These are phyloP conservation scores for Penicillium sp. DNA, from an alignment of 2,329 filamentous ascomycete genomes.

Conservation along the genomic window DNA sequence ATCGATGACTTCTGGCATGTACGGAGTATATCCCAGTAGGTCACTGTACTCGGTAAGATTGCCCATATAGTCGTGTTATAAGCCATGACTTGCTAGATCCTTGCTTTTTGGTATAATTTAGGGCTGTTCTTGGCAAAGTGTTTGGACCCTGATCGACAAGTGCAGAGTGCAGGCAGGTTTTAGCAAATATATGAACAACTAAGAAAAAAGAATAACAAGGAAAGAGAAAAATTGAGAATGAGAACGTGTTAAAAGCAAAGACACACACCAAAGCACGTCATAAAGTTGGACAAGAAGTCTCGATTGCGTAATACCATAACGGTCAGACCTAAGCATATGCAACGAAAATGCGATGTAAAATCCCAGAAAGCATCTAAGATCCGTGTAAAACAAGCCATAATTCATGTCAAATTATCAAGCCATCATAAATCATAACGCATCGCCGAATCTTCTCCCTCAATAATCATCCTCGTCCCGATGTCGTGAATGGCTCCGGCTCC, in stretches of 20 bases:
- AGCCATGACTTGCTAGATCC: background rate
- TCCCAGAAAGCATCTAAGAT: background rate
- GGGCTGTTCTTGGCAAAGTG: background rate
- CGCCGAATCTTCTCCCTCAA: background rate
- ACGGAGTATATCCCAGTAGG: background rate
- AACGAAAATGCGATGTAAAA: background rate
- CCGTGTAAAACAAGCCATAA: background rate
- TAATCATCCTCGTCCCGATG: constrained; percentile 13
- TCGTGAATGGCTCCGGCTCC: constrained; percentile 17
- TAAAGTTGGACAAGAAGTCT: background rate
- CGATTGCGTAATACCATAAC: background rate
- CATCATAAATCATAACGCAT: background rate
- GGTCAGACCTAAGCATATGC: background rate
- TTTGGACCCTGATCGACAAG: background rate
- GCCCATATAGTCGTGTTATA: background rate
- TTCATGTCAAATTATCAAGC: background rate
- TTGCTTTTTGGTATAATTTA: background rate
- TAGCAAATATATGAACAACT: background rate
- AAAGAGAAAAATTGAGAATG: background rate
- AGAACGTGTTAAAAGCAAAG: background rate
- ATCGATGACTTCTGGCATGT: background rate
- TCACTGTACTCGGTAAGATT: background rate
- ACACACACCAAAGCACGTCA: background rate
- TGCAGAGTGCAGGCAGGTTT: background rate
- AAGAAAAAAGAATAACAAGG: background rate